Percentiles rank a stretch among this genome's conserved stretches.
phyloP scores from a whole-genome alignment of 257 asterid genomes.

The Solanum bulbocastanum region DNA sequence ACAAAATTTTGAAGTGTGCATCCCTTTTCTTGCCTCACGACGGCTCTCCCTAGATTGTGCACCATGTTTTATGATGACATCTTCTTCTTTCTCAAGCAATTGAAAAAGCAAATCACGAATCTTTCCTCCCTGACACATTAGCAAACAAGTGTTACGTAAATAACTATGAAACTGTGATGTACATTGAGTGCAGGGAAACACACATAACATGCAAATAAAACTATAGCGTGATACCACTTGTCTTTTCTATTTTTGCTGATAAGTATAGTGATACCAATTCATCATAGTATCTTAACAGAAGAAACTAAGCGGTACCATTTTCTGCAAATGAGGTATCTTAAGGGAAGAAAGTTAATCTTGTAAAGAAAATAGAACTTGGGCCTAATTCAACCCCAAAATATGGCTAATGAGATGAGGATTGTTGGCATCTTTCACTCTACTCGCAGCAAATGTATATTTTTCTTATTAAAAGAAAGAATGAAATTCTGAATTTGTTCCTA shows the following conservation, averaged over 20 bases:
- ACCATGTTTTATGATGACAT: conserved; percentile 75
- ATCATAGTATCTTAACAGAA: not conserved
- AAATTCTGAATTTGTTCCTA: not conserved
- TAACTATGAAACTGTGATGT: not conserved
- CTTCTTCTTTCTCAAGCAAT: conserved; percentile 75
- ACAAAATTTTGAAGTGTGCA: conserved; percentile 89
- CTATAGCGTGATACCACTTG: not conserved
- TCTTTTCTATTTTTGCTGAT: not conserved
- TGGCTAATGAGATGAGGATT: not conserved
- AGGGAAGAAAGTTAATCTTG: not conserved
- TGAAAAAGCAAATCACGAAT: conserved; percentile 85
- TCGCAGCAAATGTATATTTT: not conserved
- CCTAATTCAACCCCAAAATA: not conserved
- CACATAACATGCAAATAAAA: not conserved
- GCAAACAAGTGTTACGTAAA: conserved; percentile 6
- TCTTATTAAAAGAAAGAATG: not conserved
- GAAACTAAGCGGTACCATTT: not conserved
- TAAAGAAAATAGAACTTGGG: not conserved
- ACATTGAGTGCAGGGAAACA: not conserved
- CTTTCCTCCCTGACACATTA: conserved; percentile 70
- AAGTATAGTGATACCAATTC: not conserved
- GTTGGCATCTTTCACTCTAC: not conserved
- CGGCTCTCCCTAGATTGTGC: conserved; percentile 96
- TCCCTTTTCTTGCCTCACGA: conserved; percentile 81
- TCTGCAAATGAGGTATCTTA: not conserved